These are phyloP conservation scores for Tolypocladium tropicale DNA, from an alignment of 2,329 filamentous ascomycete genomes.

Conservation along the genomic window DNA sequence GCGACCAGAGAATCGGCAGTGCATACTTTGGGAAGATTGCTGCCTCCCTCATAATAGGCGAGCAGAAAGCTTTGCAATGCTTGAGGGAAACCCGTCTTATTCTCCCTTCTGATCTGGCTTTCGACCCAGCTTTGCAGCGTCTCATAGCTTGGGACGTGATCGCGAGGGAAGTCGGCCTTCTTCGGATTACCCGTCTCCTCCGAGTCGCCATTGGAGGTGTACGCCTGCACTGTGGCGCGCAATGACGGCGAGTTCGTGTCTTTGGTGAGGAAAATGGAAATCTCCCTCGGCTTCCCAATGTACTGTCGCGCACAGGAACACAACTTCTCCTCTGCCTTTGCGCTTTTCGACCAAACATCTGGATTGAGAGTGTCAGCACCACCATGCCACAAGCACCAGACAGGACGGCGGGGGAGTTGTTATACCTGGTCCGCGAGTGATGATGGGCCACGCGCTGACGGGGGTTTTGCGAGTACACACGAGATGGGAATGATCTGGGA, in stretches of 20 bases:
- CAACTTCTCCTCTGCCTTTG: slow-evolving; percentile 22
- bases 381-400: neutral
- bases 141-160: slow-evolving; percentile 23
- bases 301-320: slow-evolving; percentile 24
- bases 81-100: slow-evolving; percentile 19
- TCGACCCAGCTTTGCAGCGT: slow-evolving; percentile 27
- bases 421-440: slow-evolving; percentile 27
- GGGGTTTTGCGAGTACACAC: slow-evolving; percentile 28
- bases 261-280: slow-evolving; percentile 24
- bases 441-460: slow-evolving; percentile 25
- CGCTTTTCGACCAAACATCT: slow-evolving; percentile 28
- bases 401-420: slow-evolving; percentile 9
- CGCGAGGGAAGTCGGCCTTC: slow-evolving; percentile 26
- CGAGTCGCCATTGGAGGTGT: slow-evolving; percentile 19
- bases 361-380: slow-evolving; percentile 10
- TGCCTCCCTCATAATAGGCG: slow-evolving; percentile 23
- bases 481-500: slow-evolving; percentile 28
- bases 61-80: slow-evolving; percentile 27
- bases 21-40: slow-evolving; percentile 28
- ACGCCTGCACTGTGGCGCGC: slow-evolving; percentile 27
- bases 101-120: slow-evolving; percentile 23
- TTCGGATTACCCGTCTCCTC: slow-evolving; percentile 18
- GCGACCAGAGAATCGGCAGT: neutral
- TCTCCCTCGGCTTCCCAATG: slow-evolving; percentile 24
- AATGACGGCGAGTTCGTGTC: slow-evolving; percentile 27